These are phyloP conservation scores for Trichosporon sp. DNA, from an alignment of 1,284 basidiomycete genomes.

Conservation along the genomic window DNA sequence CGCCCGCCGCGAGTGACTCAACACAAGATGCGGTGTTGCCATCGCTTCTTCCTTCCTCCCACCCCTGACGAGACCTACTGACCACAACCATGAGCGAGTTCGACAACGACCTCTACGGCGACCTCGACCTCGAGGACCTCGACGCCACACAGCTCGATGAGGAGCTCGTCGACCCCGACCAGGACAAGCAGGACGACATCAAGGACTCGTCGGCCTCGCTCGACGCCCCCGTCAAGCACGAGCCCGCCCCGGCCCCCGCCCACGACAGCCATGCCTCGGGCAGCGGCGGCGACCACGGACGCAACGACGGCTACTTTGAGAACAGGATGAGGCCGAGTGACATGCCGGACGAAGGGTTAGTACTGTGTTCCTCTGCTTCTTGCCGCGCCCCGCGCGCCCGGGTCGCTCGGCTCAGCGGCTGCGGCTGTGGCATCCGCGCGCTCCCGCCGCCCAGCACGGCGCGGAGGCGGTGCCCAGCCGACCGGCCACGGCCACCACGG, in stretches of 20 bases:
- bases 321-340: slow-evolving; percentile 71
- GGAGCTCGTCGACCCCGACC: slow-evolving; percentile 47
- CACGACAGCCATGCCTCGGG: background rate
- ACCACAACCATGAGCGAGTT: slow-evolving; percentile 37
- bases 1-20: background rate
- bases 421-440: background rate
- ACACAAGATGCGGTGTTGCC: background rate
- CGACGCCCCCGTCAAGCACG: background rate
- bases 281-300: background rate
- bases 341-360: slow-evolving; percentile 99
- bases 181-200: slow-evolving; percentile 36
- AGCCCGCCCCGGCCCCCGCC: background rate
- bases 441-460: background rate
- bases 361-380: slow-evolving; percentile 26
- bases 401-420: background rate
- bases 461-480: background rate
- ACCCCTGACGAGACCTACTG: background rate
- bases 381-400: background rate
- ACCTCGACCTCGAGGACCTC: slow-evolving; percentile 40
- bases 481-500: background rate
- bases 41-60: background rate
- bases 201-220: background rate
- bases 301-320: slow-evolving; percentile 11
- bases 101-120: slow-evolving; percentile 41
- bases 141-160: slow-evolving; percentile 37